Evolutionary conservation across 2,329 filamentous ascomycete species (phyloP), one percentile per base, ranked within the genome.

Genomic region (Epichloe coenophiala): DNA sequence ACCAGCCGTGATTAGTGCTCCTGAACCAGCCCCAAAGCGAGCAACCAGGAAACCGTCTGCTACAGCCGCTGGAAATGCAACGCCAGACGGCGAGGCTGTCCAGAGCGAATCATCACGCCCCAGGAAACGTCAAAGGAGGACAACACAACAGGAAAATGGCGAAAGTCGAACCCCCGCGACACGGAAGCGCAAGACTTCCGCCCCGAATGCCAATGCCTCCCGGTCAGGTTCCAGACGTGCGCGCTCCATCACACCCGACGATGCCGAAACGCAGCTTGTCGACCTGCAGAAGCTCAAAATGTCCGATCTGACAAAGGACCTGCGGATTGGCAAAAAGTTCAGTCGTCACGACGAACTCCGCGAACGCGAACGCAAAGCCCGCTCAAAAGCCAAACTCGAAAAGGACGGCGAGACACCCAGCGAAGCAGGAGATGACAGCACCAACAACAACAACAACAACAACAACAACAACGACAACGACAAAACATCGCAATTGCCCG

Each of bases 311-410:
- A 86, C 80, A 47, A 78, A 76, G 54, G 84, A 88, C 59, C 69
- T 85, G 48, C 75, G 76, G 21, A 83, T 84, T 51, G 87, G 87
- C 51, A 86, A 85, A 81, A 81, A 84, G 53, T 90, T 88, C 51
- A 83, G 81, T 59, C 77, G 83, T 3, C 85, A 88, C 57, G 80
- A 82, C 58, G 81, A 85, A 59, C 81, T 93, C 58, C 78, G 81
- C 41, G 75, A 82, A 56, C 80, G 86, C 42, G 77, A 87, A 67
- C 69, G 76, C 47, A 68, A 72, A 50, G 59, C 59, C n/a, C 62
- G 62, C 21, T 45, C 63, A 19, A 67, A 63, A 48, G 52, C 58
- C 13, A 68, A 65, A 51, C 47, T 58, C 9, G 57, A 55, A 27
- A 61, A 61, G 31, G 59, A 60, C 33, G 53, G 54, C 21, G 63